phyloP scores from a whole-genome alignment of 1,139 yeast species.

The Debaryomyces psychrophilus region DNA sequence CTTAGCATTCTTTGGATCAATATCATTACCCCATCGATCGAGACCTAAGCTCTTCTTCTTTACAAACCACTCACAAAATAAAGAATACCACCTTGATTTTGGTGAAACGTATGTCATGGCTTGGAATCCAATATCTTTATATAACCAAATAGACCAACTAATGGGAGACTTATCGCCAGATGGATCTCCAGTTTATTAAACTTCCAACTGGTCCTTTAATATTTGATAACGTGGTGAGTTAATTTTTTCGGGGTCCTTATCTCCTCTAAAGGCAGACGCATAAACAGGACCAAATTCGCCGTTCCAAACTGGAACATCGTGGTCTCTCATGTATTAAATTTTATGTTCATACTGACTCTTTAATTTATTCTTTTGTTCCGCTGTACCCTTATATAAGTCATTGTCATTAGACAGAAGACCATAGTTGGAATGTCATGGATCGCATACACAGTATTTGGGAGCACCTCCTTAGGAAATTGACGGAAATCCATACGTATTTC shows the following conservation, averaged over 20 bases:
- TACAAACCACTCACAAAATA: slow-evolving; percentile 41
- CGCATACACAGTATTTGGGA: slow-evolving; percentile 47
- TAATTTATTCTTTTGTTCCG: slow-evolving; percentile 33
- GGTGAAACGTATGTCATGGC: slow-evolving; percentile 49
- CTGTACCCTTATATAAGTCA: slow-evolving; percentile 34
- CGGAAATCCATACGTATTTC: slow-evolving; percentile 52
- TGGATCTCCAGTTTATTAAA: slow-evolving; percentile 47
- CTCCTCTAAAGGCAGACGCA: slow-evolving; percentile 44
- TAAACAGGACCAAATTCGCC: slow-evolving; percentile 56
- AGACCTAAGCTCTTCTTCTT: slow-evolving; percentile 47
- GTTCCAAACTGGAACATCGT: slow-evolving; percentile 52
- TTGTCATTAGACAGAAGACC: slow-evolving; percentile 45
- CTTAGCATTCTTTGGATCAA: slow-evolving; percentile 37
- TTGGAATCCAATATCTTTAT: slow-evolving; percentile 53
- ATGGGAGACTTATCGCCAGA: slow-evolving; percentile 46
- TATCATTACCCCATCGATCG: slow-evolving; percentile 52
- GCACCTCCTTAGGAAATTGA: slow-evolving; percentile 37
- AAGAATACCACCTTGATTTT: slow-evolving; percentile 41
- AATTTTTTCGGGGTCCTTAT: slow-evolving; percentile 34
- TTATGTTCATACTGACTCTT: slow-evolving; percentile 41
- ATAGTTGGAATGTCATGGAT: slow-evolving; percentile 44
- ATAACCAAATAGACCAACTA: slow-evolving; percentile 54
- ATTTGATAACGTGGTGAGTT: slow-evolving; percentile 42
- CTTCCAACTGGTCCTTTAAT: slow-evolving; percentile 44
- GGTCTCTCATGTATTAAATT: slow-evolving; percentile 40